Percentiles rank a stretch among this genome's conserved stretches.
Conservation (phyloP, 2,329 filamentous ascomycete species). For the Gaeumannomyces sp. region DNA sequence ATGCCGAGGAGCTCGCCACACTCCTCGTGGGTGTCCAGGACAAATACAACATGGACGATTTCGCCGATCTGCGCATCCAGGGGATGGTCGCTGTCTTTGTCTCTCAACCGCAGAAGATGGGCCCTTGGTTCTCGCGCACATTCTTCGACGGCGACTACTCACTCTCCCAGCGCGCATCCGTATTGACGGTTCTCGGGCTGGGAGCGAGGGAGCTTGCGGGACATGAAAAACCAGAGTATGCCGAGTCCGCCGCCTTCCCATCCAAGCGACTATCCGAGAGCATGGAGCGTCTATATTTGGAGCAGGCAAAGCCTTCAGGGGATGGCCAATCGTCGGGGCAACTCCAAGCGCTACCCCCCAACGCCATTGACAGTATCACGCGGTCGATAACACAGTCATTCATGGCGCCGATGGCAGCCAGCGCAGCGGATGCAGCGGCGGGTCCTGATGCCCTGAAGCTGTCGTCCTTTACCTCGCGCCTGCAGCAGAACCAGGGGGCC, state of each 20-base stretch:
- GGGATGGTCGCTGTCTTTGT: slow-evolving; percentile 77
- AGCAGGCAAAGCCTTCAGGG: slow-evolving; percentile 17
- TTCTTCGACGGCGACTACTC: slow-evolving; percentile 94
- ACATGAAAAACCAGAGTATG: slow-evolving; percentile 51
- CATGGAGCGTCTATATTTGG: slow-evolving; percentile 65
- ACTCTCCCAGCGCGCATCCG: slow-evolving; percentile 70
- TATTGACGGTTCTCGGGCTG: slow-evolving; percentile 77
- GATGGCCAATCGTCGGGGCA: slow-evolving; percentile 13
- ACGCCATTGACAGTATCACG: slow-evolving; percentile 63
- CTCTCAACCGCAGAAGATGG: slow-evolving; percentile 70
- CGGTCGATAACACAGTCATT: slow-evolving; percentile 63
- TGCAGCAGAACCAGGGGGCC: slow-evolving; percentile 47
- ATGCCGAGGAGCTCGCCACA: slow-evolving; percentile 73
- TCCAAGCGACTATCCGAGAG: slow-evolving; percentile 71
- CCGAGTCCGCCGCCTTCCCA: slow-evolving; percentile 56
- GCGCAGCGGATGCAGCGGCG: slow-evolving; percentile 70
- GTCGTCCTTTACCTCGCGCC: slow-evolving; percentile 76
- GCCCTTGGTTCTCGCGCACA: slow-evolving; percentile 73
- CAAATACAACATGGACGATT: slow-evolving; percentile 73
- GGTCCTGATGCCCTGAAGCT: slow-evolving; percentile 85
- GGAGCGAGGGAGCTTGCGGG: slow-evolving; percentile 81
- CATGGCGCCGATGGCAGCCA: slow-evolving; percentile 73
- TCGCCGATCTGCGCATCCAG: slow-evolving; percentile 69
- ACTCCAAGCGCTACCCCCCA: slow-evolving; percentile 46
- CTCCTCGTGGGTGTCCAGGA: slow-evolving; percentile 77